Conservation (phyloP, 1,284 basidiomycete species). For the Sporisorium scitamineum region DNA sequence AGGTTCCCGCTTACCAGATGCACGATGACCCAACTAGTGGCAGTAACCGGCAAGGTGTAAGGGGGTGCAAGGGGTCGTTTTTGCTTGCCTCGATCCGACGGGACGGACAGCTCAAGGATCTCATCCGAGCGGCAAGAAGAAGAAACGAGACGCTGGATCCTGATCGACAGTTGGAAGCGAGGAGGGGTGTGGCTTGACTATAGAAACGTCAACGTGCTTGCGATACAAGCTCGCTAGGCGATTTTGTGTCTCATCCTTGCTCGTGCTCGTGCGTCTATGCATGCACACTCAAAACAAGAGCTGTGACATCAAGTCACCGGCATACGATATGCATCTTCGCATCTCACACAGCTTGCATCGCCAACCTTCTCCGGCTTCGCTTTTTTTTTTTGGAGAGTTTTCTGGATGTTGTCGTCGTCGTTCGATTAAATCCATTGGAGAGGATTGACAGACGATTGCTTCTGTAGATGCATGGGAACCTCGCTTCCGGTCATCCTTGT, state of each 20-base stretch:
- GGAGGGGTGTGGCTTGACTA: too few species aligned
- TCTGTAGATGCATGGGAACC: conserved; percentile 2
- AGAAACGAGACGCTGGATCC: too few species aligned
- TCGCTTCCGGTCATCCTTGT: background rate
- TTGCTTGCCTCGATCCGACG: too few species aligned
- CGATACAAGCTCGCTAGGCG: background rate
- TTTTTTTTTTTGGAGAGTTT: too few species aligned
- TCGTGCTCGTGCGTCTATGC: conserved; percentile 1
- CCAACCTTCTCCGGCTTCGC: background rate
- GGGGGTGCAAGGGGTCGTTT: too few species aligned
- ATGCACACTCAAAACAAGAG: background rate
- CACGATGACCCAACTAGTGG: too few species aligned
- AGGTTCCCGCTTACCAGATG: too few species aligned
- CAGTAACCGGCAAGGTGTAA: too few species aligned
- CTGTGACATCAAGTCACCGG: conserved; percentile 16
- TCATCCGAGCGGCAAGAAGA: too few species aligned
- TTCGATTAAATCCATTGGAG: background rate
- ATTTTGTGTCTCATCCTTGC: background rate
- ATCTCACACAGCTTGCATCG: too few species aligned
- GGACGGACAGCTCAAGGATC: too few species aligned
- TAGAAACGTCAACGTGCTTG: background rate
- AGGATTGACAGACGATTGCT: conserved; percentile 12
- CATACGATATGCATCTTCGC: background rate
- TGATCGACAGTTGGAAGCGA: too few species aligned
- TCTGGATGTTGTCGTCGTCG: background rate